These are phyloP conservation scores for Eudorina sp. DNA, from an alignment of 139 green algal species.

Conservation along the genomic window DNA sequence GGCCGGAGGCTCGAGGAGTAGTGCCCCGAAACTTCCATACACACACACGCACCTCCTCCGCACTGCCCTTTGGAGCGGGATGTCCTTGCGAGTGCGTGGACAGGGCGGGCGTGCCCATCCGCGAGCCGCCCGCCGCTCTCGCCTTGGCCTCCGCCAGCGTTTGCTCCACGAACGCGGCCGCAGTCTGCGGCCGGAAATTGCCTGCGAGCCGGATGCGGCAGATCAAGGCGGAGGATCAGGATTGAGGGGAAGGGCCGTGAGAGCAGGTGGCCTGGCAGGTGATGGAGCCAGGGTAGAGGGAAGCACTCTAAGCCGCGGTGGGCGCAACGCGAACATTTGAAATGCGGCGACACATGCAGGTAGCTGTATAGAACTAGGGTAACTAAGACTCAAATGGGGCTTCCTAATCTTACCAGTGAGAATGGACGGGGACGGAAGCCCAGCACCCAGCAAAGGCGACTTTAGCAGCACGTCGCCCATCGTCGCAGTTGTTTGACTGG, in stretches of 20 bases:
- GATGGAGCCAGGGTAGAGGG: no score
- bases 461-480: not conserved
- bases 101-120: not conserved
- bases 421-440: conserved; percentile 5
- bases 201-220: conserved; percentile 1
- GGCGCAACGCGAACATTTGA: no score
- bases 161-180: conserved; percentile 14
- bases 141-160: conserved; percentile 9
- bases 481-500: not conserved
- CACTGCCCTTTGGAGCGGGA: not conserved
- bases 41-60: not conserved
- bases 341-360: no score
- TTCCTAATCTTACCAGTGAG: conserved; percentile 16
- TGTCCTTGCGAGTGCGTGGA: not conserved
- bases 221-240: no score
- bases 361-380: no score
- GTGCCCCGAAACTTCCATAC: no score
- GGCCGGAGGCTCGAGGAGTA: no score
- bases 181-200: conserved; percentile 20
- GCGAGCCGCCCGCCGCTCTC: not conserved
- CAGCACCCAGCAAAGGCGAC: not conserved
- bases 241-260: no score
- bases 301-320: no score
- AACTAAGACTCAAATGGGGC: no score
- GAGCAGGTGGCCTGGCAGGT: no score